Evolutionary conservation across 352 stramenopile genomes (phyloP).

Genomic region (Phytophthora aleatoria): DNA sequence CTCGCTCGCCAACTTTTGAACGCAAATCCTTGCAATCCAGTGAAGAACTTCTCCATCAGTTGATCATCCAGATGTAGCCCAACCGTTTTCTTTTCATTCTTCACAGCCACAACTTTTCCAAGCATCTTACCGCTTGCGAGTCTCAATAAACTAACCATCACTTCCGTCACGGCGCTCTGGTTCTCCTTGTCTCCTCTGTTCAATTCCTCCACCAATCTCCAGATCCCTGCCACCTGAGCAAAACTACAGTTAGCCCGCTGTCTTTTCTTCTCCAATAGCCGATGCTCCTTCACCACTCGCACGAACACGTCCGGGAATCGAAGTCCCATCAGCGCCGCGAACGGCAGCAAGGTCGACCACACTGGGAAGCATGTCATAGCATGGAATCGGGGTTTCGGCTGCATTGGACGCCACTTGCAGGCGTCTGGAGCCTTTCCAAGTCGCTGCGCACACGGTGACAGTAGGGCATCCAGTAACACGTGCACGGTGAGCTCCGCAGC

Average conservation of each 20-base stretch:
- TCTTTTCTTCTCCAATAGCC: constrained; percentile 1
- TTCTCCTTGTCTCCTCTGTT: constrained; percentile 26
- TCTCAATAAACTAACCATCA: constrained; percentile 36
- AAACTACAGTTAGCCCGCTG: constrained; percentile 59
- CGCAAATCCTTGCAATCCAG: constrained; percentile 53
- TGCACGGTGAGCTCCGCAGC: constrained; percentile 31
- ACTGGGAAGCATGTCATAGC: constrained; percentile 63
- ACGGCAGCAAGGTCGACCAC: constrained; percentile 66
- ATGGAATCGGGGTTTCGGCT: constrained; percentile 60
- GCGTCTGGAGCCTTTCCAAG: constrained; percentile 24
- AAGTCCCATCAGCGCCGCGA: constrained; percentile 45
- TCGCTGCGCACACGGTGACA: constrained; percentile 40
- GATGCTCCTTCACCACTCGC: constrained; percentile 27
- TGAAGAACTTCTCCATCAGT: constrained; percentile 69
- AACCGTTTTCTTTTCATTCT: constrained; percentile 10
- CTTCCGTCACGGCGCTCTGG: constrained; percentile 2
- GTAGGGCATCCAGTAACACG: constrained; percentile 56
- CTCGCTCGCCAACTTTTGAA: constrained; percentile 53
- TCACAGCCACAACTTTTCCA: not conserved
- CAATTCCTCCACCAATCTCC: constrained; percentile 57
- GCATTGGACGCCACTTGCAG: constrained; percentile 49
- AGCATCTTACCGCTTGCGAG: constrained; percentile 40
- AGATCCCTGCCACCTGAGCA: constrained; percentile 59
- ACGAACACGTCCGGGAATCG: constrained; percentile 34
- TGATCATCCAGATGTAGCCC: constrained; percentile 47